phyloP scores from a whole-genome alignment of 1,284 basidiomycete genomes.

The Exsudoporus floridanus region DNA sequence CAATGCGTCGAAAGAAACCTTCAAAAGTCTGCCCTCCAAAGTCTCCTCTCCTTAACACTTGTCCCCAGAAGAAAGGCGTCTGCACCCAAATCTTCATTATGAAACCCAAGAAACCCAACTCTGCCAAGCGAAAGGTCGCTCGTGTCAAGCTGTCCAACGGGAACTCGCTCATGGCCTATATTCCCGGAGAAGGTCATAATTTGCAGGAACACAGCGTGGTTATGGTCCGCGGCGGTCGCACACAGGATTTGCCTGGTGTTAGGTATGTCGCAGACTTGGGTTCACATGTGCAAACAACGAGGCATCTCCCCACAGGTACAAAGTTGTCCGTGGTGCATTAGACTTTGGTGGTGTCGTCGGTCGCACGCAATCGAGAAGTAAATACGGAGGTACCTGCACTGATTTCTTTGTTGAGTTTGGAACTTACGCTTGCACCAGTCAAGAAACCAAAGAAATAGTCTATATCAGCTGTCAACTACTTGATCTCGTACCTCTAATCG shows the following conservation, averaged over 20 bases:
- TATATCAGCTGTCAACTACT: not conserved
- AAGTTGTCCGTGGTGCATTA: constrained; percentile 89
- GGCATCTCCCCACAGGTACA: constrained; percentile 66
- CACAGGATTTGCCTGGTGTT: constrained; percentile 97
- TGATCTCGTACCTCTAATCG: not conserved
- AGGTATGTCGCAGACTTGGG: constrained; percentile 56
- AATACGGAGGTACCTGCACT: constrained; percentile 83
- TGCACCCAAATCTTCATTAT: constrained; percentile 80
- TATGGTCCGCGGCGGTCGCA: constrained; percentile 88
- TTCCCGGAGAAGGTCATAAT: constrained; percentile 97
- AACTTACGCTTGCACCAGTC: constrained; percentile 45
- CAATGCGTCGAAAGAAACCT: constrained; percentile 63
- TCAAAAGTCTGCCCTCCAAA: constrained; percentile 52
- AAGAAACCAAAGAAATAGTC: constrained; percentile 82
- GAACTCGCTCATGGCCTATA: constrained; percentile 89
- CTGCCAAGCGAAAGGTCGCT: constrained; percentile 96
- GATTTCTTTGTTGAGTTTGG: constrained; percentile 3
- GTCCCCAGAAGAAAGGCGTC: constrained; percentile 88
- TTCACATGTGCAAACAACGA: not conserved
- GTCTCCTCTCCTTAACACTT: constrained; percentile 76
- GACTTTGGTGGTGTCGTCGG: constrained; percentile 93
- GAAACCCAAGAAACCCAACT: constrained; percentile 98
- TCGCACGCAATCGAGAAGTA: constrained; percentile 79
- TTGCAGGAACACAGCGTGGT: constrained; percentile 98
- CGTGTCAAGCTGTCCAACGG: constrained; percentile 92